A percentile compares a stretch with the other conserved stretches of the same genome.
Conservation (phyloP, 192 early-diverging fungal genomes). For the Paraglomus brasilianum region DNA sequence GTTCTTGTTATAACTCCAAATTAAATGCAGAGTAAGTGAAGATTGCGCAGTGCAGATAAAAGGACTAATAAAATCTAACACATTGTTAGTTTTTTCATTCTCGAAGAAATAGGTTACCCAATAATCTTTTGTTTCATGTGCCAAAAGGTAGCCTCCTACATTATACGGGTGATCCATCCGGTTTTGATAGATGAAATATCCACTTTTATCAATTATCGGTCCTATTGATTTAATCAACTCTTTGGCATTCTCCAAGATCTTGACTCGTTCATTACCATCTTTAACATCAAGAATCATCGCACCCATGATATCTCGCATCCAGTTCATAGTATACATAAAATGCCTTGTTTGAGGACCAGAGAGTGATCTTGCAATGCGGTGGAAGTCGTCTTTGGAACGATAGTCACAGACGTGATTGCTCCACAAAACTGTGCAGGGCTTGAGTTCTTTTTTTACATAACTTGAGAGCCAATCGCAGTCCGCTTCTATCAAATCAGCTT, state of each 20-base stretch:
- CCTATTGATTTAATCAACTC: background rate
- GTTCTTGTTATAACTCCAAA: too few species aligned
- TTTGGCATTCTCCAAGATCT: background rate
- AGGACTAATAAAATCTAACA: too few species aligned
- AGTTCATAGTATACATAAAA: background rate
- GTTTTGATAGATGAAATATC: too few species aligned
- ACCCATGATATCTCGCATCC: conserved; percentile 4
- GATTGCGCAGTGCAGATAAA: too few species aligned
- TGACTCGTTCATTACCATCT: background rate
- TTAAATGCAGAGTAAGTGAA: too few species aligned
- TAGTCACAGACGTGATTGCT: conserved; percentile 12
- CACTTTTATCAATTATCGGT: conserved; percentile 2
- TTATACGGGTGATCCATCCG: too few species aligned
- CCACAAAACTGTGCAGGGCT: conserved; percentile 2
- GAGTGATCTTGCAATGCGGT: background rate
- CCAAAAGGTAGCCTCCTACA: too few species aligned
- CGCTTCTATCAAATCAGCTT: background rate
- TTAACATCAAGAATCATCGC: background rate
- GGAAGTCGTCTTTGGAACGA: background rate
- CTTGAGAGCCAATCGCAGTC: conserved; percentile 9
- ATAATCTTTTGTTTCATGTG: too few species aligned
- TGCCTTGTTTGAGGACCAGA: background rate
- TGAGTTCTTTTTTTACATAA: background rate
- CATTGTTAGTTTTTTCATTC: too few species aligned
- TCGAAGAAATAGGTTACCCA: too few species aligned